Conservation (phyloP, 495 filamentous ascomycete species). For the Penicillium longicatenatum region DNA sequence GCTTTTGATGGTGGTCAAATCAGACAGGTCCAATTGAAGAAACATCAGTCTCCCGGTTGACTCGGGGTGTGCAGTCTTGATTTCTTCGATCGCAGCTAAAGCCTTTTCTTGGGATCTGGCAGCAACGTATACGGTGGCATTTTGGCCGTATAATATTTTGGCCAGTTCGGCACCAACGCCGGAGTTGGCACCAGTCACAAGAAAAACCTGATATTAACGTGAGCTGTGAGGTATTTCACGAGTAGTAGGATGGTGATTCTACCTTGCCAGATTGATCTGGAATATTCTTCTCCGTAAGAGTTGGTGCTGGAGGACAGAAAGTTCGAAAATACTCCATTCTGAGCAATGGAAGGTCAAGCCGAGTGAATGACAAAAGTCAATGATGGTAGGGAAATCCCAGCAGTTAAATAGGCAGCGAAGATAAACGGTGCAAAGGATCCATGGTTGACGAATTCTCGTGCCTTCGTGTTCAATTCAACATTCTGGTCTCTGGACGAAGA, state of each 20-base stretch:
- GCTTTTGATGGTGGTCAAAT: slow-evolving; percentile 51
- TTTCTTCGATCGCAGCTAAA: slow-evolving; percentile 33
- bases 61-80: slow-evolving; percentile 19
- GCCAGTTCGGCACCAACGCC: slow-evolving; percentile 48
- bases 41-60: slow-evolving; percentile 39
- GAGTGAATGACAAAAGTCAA: neutral
- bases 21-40: slow-evolving; percentile 48
- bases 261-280: slow-evolving; percentile 6
- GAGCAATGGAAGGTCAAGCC: neutral
- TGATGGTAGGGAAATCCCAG: neutral
- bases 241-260: neutral
- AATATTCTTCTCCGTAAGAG: slow-evolving; percentile 4
- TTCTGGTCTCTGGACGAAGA: neutral
- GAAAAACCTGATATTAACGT: slow-evolving; percentile 23
- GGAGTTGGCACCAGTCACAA: slow-evolving; percentile 42
- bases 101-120: slow-evolving; percentile 43
- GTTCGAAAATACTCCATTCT: neutral
- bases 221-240: neutral
- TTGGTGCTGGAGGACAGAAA: slow-evolving; percentile 1
- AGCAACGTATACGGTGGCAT: slow-evolving; percentile 43
- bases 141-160: slow-evolving; percentile 38
- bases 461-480: neutral
- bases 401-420: neutral
- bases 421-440: neutral
- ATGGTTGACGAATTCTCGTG: neutral